A percentile compares a stretch with the other conserved stretches of the same genome.
Conservation (phyloP, 352 stramenopile genomes). For the Pelagophyceae sp. region DNA sequence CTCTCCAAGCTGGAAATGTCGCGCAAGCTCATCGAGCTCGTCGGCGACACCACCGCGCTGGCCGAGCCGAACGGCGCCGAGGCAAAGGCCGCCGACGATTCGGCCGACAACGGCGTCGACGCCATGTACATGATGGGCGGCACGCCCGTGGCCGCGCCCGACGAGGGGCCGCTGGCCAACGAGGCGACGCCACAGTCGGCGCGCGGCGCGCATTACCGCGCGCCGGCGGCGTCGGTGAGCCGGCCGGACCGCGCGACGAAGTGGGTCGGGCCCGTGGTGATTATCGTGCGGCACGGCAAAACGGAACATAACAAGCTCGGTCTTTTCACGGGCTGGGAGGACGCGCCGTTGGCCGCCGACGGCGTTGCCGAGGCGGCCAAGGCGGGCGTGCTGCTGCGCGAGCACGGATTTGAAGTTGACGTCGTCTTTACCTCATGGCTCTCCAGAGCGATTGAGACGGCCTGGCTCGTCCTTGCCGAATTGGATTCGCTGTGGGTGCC, state of each 20-base stretch:
- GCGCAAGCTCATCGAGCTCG: slow-evolving; percentile 48
- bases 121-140: slow-evolving; percentile 5
- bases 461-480: slow-evolving; percentile 80
- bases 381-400: slow-evolving; percentile 76
- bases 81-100: not conserved
- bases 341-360: slow-evolving; percentile 21
- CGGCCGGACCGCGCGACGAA: slow-evolving; percentile 21
- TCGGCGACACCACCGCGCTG: slow-evolving; percentile 27
- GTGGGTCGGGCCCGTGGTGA: slow-evolving; percentile 44
- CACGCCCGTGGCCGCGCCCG: not conserved
- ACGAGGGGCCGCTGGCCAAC: not conserved
- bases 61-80: not conserved
- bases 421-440: slow-evolving; percentile 80
- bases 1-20: slow-evolving; percentile 52
- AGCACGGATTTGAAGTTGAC: slow-evolving; percentile 82
- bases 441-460: slow-evolving; percentile 81
- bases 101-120: not conserved
- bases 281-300: slow-evolving; percentile 63
- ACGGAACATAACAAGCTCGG: slow-evolving; percentile 62
- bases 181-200: not conserved
- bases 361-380: slow-evolving; percentile 69
- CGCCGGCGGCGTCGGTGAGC: not conserved
- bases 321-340: slow-evolving; percentile 62
- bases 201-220: too few species aligned
- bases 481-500: slow-evolving; percentile 88